Evolutionary conservation across 306 rosid genomes (phyloP).

Genomic region (Dalbergia cochinchinensis): DNA sequence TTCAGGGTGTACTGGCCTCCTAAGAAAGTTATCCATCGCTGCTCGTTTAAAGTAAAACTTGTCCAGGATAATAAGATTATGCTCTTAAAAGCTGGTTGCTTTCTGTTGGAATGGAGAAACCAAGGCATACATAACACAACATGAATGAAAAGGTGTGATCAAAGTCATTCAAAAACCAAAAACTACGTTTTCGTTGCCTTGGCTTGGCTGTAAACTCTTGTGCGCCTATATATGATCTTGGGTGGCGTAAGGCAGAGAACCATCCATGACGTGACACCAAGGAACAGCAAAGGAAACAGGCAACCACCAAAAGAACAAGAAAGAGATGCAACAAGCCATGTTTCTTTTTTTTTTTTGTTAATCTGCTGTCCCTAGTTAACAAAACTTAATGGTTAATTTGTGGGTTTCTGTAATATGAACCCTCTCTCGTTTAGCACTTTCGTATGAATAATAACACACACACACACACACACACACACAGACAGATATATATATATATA

Average conservation of each 20-base stretch:
- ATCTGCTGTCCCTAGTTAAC: not conserved
- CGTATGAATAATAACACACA: not conserved
- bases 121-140: constrained; percentile 7
- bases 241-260: not conserved
- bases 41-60: constrained; percentile 22
- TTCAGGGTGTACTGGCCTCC: constrained; percentile 17
- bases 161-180: constrained; percentile 52
- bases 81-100: not conserved
- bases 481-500: not conserved
- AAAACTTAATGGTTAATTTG: constrained; percentile 5
- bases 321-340: not conserved
- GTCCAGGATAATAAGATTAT: not conserved
- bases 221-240: not conserved
- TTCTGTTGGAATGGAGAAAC: constrained; percentile 38
- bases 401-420: not conserved
- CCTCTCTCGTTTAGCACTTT: not conserved
- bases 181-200: constrained; percentile 42
- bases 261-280: constrained; percentile 15
- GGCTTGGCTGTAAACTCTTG: not conserved
- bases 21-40: constrained; percentile 40
- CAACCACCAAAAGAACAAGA: not conserved
- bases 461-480: too few species aligned
- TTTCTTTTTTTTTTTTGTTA: not conserved
- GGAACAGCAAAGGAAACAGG: not conserved
- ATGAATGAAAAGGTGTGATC: constrained; percentile 39